Base-by-base conservation (phyloP, 805 yeast species). In the Barnettozyma salicaria region DNA sequence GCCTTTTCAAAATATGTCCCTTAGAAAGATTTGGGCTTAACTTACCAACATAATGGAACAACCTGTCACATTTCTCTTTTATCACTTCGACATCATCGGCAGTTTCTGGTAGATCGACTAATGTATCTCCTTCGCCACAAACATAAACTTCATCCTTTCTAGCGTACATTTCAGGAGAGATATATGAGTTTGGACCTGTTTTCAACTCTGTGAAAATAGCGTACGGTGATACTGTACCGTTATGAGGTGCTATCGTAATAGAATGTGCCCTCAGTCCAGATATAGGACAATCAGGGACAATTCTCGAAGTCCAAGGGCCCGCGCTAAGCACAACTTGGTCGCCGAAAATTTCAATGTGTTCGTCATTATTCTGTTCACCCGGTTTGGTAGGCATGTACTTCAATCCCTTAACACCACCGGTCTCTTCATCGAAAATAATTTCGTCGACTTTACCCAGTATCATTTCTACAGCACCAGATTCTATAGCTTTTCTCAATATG, bases 241-340 rank as follows among this genome's bases (percentile, higher is more conserved):
- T 68, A 39, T 78, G 73, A 4, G 97, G 97, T 30, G 85, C 76
- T 37, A 92, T 74, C 1, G 96, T 88, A 54, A 90, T 89, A 19
- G 96, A 86, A 62, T 92, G 97, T 2, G 97, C 97, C 49, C 97
- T 72, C 45, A 90, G 66, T 5, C 97, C 97, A 3, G 90, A 80
- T 10, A 90, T 88, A 20, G 97, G 98, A 56, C 97, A 89, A 48
- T 83, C 88, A 3, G 95, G 95, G 41, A 90, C 63, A 29, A 90
- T 74, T 52, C 80, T 81, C 2, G 96, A 81, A 3, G 97, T 88
- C 98, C 98, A 90, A 10, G 98, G 98, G 0, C 98, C 98, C 49
- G 86, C 84, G 0, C 95, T 68, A 50, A 92, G 66, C 9, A 90
- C 79, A n/a, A 87, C 78, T 49, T 84, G 79, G 53, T 84, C 86